phyloP scores from a whole-genome alignment of 2,329 filamentous ascomycete genomes.

The Diaporthe humulicola region DNA sequence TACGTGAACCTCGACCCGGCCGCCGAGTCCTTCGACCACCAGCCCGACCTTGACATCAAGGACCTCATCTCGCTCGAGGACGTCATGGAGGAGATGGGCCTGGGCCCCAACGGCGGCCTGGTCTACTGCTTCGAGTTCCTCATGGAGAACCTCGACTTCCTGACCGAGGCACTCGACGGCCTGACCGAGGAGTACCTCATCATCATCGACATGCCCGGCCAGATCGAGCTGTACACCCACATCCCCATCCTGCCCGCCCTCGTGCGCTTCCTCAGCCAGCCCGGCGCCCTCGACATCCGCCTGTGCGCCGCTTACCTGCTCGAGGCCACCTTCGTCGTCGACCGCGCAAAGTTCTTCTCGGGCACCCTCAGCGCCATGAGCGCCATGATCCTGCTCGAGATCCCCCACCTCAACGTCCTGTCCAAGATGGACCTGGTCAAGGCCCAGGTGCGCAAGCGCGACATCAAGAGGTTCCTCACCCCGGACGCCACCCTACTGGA shows the following conservation, averaged over 20 bases:
- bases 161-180: slow-evolving; percentile 85
- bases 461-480: slow-evolving; percentile 90
- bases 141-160: slow-evolving; percentile 92
- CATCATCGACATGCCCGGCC: slow-evolving; percentile 98
- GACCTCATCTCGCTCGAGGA: slow-evolving; percentile 94
- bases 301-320: slow-evolving; percentile 95
- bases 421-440: slow-evolving; percentile 99
- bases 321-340: slow-evolving; percentile 94
- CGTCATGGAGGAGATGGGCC: slow-evolving; percentile 94
- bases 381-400: slow-evolving; percentile 98
- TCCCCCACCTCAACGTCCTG: slow-evolving; percentile 95
- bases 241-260: slow-evolving; percentile 91
- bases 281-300: slow-evolving; percentile 87
- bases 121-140: slow-evolving; percentile 98
- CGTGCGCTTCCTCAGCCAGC: slow-evolving; percentile 82
- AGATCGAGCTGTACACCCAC: slow-evolving; percentile 98
- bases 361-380: slow-evolving; percentile 97
- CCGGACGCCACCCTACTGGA: slow-evolving; percentile 87
- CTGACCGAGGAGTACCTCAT: slow-evolving; percentile 96
- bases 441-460: slow-evolving; percentile 86
- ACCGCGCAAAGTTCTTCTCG: slow-evolving; percentile 97
- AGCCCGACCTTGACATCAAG: slow-evolving; percentile 94
- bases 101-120: slow-evolving; percentile 91
- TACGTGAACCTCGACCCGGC: slow-evolving; percentile 99
- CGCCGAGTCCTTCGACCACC: slow-evolving; percentile 91